These are phyloP conservation scores for Fusarium transvaalense DNA, from an alignment of 2,329 filamentous ascomycete species.

Conservation along the genomic window DNA sequence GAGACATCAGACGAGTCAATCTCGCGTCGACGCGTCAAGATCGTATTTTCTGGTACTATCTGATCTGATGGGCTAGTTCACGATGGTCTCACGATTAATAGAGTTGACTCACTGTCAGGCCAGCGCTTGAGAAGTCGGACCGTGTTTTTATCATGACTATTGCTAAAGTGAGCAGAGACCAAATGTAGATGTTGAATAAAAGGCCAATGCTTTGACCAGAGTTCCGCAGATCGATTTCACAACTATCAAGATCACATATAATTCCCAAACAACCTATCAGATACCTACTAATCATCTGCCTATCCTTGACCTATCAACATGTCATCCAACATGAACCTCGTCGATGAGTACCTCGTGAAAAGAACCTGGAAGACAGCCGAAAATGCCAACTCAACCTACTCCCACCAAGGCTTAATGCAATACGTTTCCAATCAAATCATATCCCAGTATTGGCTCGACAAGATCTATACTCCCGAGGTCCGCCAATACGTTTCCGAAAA, in stretches of 20 bases:
- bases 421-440: slow-evolving; percentile 46
- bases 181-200: neutral
- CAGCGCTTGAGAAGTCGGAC: neutral
- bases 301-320: neutral
- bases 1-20: slow-evolving; percentile 6
- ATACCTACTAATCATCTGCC: neutral
- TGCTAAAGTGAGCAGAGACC: neutral
- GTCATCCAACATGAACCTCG: slow-evolving; percentile 31
- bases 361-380: slow-evolving; percentile 43
- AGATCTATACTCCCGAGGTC: slow-evolving; percentile 41
- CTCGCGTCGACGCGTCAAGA: slow-evolving; percentile 10
- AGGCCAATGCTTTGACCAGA: accelerated
- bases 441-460: slow-evolving; percentile 44
- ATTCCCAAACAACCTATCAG: too few relatives aligned
- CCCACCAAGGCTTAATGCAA: slow-evolving; percentile 45
- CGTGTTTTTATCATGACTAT: neutral
- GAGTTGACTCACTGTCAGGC: slow-evolving; percentile 19
- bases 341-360: slow-evolving; percentile 43
- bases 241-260: neutral
- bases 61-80: neutral
- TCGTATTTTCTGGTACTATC: slow-evolving; percentile 27
- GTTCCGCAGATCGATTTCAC: neutral
- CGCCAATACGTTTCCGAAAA: slow-evolving; percentile 34
- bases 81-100: neutral
- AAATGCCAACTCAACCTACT: slow-evolving; percentile 47